Percentiles rank a stretch among this genome's conserved stretches.
These are phyloP conservation scores for Didymella segeticola DNA, from an alignment of 2,329 filamentous ascomycete genomes.

Conservation along the genomic window DNA sequence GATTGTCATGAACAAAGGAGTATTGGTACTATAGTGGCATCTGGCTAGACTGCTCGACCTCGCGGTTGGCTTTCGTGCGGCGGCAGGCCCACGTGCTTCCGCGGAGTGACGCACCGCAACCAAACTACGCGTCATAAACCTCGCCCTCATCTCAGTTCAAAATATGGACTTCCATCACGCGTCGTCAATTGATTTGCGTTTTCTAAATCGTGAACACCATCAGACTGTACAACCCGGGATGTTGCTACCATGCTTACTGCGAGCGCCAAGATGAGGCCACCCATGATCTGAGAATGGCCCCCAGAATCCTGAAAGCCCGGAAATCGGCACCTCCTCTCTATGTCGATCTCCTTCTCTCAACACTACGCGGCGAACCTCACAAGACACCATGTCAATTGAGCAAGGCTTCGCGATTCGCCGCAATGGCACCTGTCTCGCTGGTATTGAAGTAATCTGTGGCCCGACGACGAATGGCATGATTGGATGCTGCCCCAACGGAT, in stretches of 20 bases:
- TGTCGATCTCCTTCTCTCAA: neutral
- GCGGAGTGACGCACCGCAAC: neutral
- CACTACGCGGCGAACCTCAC: neutral
- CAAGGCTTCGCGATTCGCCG: slow-evolving; percentile 5
- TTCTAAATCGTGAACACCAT: too few species aligned
- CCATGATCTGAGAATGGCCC: neutral
- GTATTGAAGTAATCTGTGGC: neutral
- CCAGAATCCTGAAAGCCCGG: too few species aligned
- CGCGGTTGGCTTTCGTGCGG: too few species aligned
- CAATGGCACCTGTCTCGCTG: neutral
- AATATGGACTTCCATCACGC: neutral
- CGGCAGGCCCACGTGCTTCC: neutral
- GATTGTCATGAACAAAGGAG: too few species aligned
- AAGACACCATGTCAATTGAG: neutral
- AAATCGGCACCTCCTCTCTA: neutral
- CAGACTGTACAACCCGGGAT: neutral
- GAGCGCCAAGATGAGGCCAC: neutral
- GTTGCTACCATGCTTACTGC: neutral
- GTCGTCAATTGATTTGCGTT: too few species aligned
- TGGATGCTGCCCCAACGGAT: slow-evolving; percentile 5
- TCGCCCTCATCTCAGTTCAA: neutral
- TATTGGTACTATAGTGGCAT: too few species aligned
- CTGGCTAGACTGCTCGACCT: too few species aligned
- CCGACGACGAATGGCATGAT: neutral
- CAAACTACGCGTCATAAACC: neutral